These are phyloP conservation scores for Leucosporidium scottii DNA, from an alignment of 768 basidiomycete species.

Conservation along the genomic window DNA sequence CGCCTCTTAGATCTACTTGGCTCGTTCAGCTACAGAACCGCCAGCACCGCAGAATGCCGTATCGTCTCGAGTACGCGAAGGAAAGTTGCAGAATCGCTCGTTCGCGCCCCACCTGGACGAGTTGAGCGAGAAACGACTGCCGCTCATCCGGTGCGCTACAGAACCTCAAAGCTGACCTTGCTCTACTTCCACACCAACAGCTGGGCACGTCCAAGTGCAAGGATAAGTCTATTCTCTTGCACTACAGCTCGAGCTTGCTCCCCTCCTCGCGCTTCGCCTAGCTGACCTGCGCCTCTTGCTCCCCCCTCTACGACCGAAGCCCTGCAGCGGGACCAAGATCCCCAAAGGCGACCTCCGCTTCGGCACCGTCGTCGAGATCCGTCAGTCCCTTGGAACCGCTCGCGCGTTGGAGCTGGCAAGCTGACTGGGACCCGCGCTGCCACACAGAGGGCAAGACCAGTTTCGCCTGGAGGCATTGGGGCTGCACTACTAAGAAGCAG, in stretches of 20 bases:
- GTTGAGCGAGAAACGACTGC: not conserved
- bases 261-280: not conserved
- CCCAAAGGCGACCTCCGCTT: slow-evolving; percentile 65
- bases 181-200: not conserved
- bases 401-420: slow-evolving; percentile 49
- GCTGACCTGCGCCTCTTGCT: not conserved
- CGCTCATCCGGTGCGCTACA: too few species aligned
- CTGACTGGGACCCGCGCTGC: too few species aligned
- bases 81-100: too few species aligned
- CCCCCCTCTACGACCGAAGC: slow-evolving; percentile 17
- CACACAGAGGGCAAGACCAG: too few species aligned
- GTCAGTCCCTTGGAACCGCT: not conserved
- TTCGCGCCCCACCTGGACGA: too few species aligned
- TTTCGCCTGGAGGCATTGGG: too few species aligned
- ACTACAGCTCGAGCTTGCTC: not conserved
- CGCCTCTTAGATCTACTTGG: too few species aligned
- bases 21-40: too few species aligned
- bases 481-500: too few species aligned
- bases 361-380: slow-evolving; percentile 57
- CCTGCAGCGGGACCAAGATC: slow-evolving; percentile 58
- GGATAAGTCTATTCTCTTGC: too few species aligned
- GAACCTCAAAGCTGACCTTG: not conserved
- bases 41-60: too few species aligned
- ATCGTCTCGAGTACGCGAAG: slow-evolving; percentile 18
- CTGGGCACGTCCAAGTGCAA: slow-evolving; percentile 1